Conservation (phyloP, 805 yeast genomes). For the Yarrowia sp. region DNA sequence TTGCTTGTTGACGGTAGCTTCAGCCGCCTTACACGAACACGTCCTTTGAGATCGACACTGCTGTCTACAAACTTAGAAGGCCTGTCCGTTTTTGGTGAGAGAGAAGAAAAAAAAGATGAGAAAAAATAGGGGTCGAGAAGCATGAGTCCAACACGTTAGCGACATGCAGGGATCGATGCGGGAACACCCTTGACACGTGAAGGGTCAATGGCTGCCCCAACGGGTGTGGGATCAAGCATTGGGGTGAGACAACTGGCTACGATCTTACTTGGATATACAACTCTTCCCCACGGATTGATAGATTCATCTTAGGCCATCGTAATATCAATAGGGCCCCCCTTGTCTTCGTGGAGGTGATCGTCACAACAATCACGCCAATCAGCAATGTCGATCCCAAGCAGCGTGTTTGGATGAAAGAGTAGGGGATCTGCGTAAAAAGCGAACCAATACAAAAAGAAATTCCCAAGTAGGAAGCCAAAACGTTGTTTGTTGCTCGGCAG, state of each 20-base stretch:
- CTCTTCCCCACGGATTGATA: background rate
- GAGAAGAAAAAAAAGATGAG: background rate
- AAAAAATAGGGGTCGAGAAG: background rate
- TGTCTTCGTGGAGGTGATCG: background rate
- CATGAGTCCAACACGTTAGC: background rate
- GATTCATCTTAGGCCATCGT: background rate
- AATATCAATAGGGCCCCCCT: background rate
- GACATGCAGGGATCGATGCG: background rate
- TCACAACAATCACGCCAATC: constrained; percentile 24
- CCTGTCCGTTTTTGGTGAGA: constrained; percentile 1
- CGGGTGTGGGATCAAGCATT: background rate
- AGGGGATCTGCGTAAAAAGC: background rate
- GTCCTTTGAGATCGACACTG: constrained; percentile 5
- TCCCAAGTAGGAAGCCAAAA: background rate
- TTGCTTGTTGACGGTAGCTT: background rate
- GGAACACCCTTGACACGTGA: background rate
- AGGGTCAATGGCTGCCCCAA: too few species aligned
- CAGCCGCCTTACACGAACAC: constrained; percentile 24
- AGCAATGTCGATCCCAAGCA: constrained; percentile 22
- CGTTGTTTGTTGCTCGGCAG: constrained; percentile 8
- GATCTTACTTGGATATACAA: background rate
- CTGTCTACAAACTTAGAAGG: background rate
- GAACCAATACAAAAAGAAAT: background rate
- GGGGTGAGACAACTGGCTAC: background rate
- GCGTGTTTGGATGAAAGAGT: constrained; percentile 9